Percentiles rank a stretch among this genome's conserved stretches.
Conservation (phyloP, 106 monocot genomes). For the Narthecium ossifragum region DNA sequence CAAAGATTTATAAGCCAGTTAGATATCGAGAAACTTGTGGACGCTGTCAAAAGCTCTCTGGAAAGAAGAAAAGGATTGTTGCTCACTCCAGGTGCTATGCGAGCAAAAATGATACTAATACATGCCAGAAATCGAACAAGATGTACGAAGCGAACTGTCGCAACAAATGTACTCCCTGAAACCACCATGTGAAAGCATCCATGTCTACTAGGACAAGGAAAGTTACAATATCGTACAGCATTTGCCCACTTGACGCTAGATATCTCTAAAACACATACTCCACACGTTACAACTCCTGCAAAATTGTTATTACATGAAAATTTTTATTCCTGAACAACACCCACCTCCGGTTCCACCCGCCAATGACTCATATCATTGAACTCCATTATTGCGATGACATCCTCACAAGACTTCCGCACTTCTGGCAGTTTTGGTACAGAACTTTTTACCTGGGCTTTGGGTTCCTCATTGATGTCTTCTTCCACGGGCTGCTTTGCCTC, state of each 20-base stretch:
- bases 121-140: no score
- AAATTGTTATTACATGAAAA: not conserved
- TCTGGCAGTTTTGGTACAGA: conserved; percentile 4
- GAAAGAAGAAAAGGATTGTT: no score
- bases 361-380: conserved; percentile 18
- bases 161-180: no score
- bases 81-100: no score
- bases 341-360: conserved; percentile 28
- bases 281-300: not conserved
- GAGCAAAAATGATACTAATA: no score
- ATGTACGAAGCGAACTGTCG: no score
- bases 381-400: conserved; percentile 16
- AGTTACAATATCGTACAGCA: conserved; percentile 5
- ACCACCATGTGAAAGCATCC: no score
- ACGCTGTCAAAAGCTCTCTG: no score
- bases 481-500: not conserved
- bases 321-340: conserved; percentile 28
- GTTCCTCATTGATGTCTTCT: not conserved
- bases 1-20: no score
- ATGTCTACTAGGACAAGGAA: no score
- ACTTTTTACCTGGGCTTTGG: no score
- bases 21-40: no score
- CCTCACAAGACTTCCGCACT: not conserved
- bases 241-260: conserved; percentile 3
- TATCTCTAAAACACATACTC: not conserved